Percentiles rank a stretch among this genome's conserved stretches.
These are phyloP conservation scores for Boletus sensibilis DNA, from an alignment of 768 basidiomycete species.

Conservation along the genomic window DNA sequence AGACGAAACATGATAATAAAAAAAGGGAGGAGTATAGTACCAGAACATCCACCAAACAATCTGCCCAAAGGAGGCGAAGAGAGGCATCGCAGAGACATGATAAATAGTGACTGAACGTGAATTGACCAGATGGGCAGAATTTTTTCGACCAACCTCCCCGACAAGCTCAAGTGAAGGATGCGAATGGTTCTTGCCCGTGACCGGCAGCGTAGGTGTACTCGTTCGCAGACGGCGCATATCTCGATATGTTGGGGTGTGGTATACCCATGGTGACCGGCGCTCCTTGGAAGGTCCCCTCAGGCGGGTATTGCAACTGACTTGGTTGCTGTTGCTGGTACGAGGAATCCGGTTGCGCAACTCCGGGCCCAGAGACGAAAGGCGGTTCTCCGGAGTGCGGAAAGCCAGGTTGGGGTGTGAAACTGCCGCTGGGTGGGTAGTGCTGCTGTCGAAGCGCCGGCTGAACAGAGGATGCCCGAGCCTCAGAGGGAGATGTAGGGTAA, in stretches of 20 bases:
- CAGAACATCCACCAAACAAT: slow-evolving; percentile 8
- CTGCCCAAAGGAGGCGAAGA: neutral
- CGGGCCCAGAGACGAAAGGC: slow-evolving; percentile 16
- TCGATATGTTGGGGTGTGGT: slow-evolving; percentile 11
- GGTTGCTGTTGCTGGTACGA: slow-evolving; percentile 15
- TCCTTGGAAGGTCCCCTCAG: slow-evolving; percentile 18
- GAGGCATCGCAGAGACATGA: neutral
- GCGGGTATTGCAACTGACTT: slow-evolving; percentile 18
- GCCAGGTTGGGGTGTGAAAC: slow-evolving; percentile 12
- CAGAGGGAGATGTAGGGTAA: slow-evolving; percentile 21
- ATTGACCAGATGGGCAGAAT: neutral
- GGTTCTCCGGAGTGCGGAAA: slow-evolving; percentile 18
- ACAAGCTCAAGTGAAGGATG: slow-evolving; percentile 16
- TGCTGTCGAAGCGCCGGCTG: slow-evolving; percentile 18
- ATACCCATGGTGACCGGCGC: slow-evolving; percentile 13
- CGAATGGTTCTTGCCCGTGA: slow-evolving; percentile 26
- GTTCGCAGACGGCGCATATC: slow-evolving; percentile 18
- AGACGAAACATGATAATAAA: slow-evolving; percentile 5
- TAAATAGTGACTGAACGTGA: slow-evolving; percentile 5
- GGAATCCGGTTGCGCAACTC: slow-evolving; percentile 8
- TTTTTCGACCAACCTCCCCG: neutral
- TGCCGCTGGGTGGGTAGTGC: slow-evolving; percentile 15
- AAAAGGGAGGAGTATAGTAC: slow-evolving; percentile 5
- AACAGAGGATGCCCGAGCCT: slow-evolving; percentile 10
- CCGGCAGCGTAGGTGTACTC: slow-evolving; percentile 24